Conservation (phyloP, 2,329 filamentous ascomycete species). For the Dactylonectria estremocensis region DNA sequence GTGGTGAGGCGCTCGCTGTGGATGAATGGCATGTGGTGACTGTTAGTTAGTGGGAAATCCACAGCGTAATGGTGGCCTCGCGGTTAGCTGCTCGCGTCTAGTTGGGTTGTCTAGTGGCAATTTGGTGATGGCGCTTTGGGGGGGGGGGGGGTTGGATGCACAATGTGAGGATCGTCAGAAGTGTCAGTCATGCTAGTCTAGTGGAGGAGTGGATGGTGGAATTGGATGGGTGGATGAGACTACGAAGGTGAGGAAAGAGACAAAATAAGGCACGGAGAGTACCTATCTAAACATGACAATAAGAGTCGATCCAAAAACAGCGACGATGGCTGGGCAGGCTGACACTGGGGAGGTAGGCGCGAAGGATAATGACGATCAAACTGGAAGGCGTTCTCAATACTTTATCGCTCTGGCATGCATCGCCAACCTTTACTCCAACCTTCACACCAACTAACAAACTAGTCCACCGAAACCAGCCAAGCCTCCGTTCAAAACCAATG, state of each 20-base stretch:
- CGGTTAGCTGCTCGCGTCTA: constrained; percentile 11
- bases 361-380: neutral
- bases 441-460: neutral
- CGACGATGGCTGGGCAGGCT: neutral
- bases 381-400: neutral
- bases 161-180: too few relatives aligned
- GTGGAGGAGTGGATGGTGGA: too few relatives aligned
- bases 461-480: neutral
- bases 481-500: neutral
- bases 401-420: neutral
- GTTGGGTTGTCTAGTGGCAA: constrained; percentile 33
- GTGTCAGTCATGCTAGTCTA: neutral
- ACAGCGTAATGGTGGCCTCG: neutral
- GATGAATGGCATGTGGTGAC: constrained; percentile 1
- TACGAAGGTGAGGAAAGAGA: neutral
- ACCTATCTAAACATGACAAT: neutral
- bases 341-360: neutral
- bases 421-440: neutral
- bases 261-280: neutral
- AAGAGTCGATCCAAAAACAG: neutral
- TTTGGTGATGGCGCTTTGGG: constrained; percentile 32
- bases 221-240: neutral
- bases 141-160: neutral
- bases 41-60: neutral
- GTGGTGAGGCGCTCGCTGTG: neutral